Evolutionary conservation across 1,284 basidiomycete species (phyloP).

Genomic region (Fistulinella cinereoalba): DNA sequence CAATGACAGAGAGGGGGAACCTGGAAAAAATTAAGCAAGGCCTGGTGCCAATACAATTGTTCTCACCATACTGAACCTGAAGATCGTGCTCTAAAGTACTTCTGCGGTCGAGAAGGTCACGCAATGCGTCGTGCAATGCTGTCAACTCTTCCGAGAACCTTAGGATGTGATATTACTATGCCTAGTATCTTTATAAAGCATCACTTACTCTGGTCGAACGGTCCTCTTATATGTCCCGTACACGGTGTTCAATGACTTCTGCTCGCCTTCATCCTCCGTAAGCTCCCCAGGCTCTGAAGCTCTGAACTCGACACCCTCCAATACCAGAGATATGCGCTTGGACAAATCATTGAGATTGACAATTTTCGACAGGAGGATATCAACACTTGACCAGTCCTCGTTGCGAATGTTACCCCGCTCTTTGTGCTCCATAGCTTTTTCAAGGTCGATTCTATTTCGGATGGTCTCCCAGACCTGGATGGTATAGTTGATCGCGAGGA

Average conservation of each 20-base stretch:
- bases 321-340: constrained; percentile 54
- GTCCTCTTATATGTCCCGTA: constrained; percentile 46
- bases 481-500: constrained; percentile 60
- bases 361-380: constrained; percentile 57
- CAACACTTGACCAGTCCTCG: constrained; percentile 55
- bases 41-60: not conserved
- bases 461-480: constrained; percentile 59
- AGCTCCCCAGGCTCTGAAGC: constrained; percentile 17
- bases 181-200: not conserved
- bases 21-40: constrained; percentile 38
- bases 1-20: constrained; percentile 67
- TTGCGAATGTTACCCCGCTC: constrained; percentile 35
- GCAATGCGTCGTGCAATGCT: constrained; percentile 51
- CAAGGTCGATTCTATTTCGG: constrained; percentile 48
- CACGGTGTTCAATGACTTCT: constrained; percentile 11
- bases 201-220: constrained; percentile 66
- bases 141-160: constrained; percentile 70
- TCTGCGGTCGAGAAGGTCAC: constrained; percentile 44
- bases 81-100: constrained; percentile 54
- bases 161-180: constrained; percentile 1
- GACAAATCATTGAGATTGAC: constrained; percentile 56
- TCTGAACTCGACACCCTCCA: constrained; percentile 39
- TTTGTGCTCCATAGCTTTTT: constrained; percentile 49
- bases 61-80: constrained; percentile 54
- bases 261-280: constrained; percentile 26